These are phyloP conservation scores for Albophoma yamanashiensis DNA, from an alignment of 2,329 filamentous ascomycete genomes.

Conservation along the genomic window DNA sequence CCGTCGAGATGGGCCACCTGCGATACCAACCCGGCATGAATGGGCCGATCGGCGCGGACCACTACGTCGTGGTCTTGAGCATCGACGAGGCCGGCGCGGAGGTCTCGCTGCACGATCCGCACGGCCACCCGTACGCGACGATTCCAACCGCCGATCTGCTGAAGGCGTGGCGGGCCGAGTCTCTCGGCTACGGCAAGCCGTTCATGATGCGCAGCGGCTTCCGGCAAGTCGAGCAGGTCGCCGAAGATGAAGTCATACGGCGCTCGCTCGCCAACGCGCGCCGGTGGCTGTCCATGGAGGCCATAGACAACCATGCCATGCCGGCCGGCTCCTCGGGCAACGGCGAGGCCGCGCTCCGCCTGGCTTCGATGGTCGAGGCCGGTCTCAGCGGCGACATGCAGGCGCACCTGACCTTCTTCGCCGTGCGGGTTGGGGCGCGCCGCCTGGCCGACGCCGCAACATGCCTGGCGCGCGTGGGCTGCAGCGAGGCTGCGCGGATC, in stretches of 20 bases:
- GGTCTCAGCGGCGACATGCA: constrained; percentile 1
- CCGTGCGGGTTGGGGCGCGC: constrained; percentile 6
- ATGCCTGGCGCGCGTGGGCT: constrained; percentile 6
- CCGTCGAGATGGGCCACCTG: constrained; percentile 9
- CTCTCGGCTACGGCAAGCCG: constrained; percentile 7
- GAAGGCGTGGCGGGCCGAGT: constrained; percentile 7
- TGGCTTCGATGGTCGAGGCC: constrained; percentile 4
- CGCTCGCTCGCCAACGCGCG: constrained; percentile 4
- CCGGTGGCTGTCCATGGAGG: constrained; percentile 3
- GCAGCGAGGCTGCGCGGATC: not conserved
- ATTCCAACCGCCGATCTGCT: constrained; percentile 6
- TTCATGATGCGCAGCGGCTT: constrained; percentile 9
- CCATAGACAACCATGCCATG: constrained; percentile 1
- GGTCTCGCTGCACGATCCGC: constrained; percentile 7
- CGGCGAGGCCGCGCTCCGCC: constrained; percentile 2
- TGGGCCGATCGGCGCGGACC: constrained; percentile 8
- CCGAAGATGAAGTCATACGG: constrained; percentile 8
- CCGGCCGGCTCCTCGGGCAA: constrained; percentile 7
- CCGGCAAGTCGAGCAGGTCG: constrained; percentile 1
- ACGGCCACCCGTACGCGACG: constrained; percentile 7
- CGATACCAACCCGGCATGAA: constrained; percentile 5
- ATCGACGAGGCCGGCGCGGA: constrained; percentile 1
- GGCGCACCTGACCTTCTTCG: constrained; percentile 5
- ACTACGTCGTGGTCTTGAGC: constrained; percentile 7
- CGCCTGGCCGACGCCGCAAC: constrained; percentile 7